Evolutionary conservation across 2,329 filamentous ascomycete species (phyloP).

Genomic region (Furcasterigmium furcatum): DNA sequence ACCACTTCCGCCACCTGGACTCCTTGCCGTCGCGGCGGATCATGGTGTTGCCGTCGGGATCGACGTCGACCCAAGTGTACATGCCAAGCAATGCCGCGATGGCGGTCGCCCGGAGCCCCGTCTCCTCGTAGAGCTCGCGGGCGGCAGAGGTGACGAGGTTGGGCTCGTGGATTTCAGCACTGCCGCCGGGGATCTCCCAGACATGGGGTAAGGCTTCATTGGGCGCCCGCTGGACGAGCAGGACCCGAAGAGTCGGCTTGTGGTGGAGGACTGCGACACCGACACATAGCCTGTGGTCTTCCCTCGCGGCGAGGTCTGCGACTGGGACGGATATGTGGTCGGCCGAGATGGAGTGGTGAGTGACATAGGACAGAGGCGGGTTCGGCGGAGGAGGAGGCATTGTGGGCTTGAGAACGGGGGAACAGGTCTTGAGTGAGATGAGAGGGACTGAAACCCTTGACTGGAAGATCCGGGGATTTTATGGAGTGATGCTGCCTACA

Average conservation of each 20-base stretch:
- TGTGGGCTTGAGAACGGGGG: background rate
- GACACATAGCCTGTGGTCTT: constrained; percentile 8
- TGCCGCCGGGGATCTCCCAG: constrained; percentile 50
- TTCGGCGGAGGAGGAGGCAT: constrained; percentile 11
- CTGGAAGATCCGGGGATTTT: too few species aligned
- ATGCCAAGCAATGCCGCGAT: constrained; percentile 33
- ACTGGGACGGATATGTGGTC: constrained; percentile 6
- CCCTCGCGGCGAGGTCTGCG: background rate
- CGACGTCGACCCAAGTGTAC: constrained; percentile 10
- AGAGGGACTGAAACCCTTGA: too few species aligned
- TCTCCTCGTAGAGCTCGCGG: constrained; percentile 48
- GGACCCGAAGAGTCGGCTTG: constrained; percentile 19
- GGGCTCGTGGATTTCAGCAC: constrained; percentile 35
- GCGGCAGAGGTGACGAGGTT: constrained; percentile 41
- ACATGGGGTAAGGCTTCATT: constrained; percentile 28
- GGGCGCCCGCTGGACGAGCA: constrained; percentile 36
- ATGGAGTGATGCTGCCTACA: background rate
- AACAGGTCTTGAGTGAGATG: background rate
- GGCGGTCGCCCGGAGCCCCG: constrained; percentile 36
- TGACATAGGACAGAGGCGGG: constrained; percentile 9
- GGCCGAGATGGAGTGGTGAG: constrained; percentile 1
- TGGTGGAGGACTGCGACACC: constrained; percentile 9
- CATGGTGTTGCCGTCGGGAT: background rate
- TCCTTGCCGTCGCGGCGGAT: background rate
- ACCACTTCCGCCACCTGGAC: constrained; percentile 26